Evolutionary conservation across 2,329 filamentous ascomycete genomes (phyloP).

Genomic region (Blastomyces emzantsi): DNA sequence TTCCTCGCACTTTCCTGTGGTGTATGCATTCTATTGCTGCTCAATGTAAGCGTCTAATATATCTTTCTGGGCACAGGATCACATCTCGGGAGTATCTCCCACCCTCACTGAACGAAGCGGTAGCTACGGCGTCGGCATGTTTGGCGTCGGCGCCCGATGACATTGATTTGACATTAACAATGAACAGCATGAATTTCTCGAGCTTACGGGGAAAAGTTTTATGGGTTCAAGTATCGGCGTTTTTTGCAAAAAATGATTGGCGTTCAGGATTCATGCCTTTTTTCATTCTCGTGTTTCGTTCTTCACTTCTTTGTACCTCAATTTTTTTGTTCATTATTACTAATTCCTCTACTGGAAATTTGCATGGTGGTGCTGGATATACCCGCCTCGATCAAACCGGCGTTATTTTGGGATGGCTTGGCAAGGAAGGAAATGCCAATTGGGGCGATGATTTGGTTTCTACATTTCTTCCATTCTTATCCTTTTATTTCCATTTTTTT

Average conservation of each 20-base stretch:
- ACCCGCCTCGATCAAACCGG: conserved; percentile 31
- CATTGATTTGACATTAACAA: conserved; percentile 13
- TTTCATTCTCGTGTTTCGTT: conserved; percentile 14
- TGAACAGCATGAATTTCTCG: conserved; percentile 16
- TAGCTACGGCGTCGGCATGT: conserved; percentile 38
- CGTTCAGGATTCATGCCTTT: conserved; percentile 11
- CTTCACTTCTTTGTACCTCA: conserved; percentile 16
- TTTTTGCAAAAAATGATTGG: neutral
- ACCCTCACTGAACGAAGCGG: conserved; percentile 33
- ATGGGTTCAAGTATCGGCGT: conserved; percentile 10
- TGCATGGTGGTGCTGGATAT: conserved; percentile 42
- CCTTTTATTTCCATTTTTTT: conserved; percentile 5
- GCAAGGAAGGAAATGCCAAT: neutral
- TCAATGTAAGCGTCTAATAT: conserved; percentile 8
- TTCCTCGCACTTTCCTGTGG: conserved; percentile 12
- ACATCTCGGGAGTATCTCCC: conserved; percentile 33
- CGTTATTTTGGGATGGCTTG: conserved; percentile 13
- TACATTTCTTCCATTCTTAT: conserved; percentile 12
- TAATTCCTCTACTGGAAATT: conserved; percentile 25
- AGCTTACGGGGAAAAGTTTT: conserved; percentile 16
- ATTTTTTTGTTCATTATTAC: conserved; percentile 21
- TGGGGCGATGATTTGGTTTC: conserved; percentile 13
- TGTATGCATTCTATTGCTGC: conserved; percentile 1
- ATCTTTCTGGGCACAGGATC: conserved; percentile 26
- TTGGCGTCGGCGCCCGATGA: conserved; percentile 38